Conservation (phyloP, 2,329 filamentous ascomycete species). For the Curvularia spicifera region DNA sequence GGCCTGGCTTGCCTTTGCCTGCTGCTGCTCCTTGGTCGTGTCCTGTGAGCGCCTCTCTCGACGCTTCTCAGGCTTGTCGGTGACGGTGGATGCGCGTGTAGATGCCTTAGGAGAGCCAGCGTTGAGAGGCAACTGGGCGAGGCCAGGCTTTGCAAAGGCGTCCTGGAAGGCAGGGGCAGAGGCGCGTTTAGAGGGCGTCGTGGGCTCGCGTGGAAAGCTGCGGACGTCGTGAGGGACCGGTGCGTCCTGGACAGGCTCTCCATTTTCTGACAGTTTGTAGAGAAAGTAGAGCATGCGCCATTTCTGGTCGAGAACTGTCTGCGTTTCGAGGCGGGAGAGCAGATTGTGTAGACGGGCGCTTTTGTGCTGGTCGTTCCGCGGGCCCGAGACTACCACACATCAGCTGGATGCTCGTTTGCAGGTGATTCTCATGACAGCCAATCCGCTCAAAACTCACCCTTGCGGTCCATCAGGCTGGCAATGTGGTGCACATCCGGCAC, state of each 20-base stretch:
- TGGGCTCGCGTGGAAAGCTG: constrained; percentile 30
- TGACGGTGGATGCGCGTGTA: constrained; percentile 23
- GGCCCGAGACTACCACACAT: constrained; percentile 66
- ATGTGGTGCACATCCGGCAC: constrained; percentile 86
- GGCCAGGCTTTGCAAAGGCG: constrained; percentile 56
- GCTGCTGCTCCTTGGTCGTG: constrained; percentile 35
- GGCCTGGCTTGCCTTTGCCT: constrained; percentile 18
- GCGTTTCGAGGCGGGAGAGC: constrained; percentile 85
- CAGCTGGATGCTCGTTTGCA: constrained; percentile 12
- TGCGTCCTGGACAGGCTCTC: constrained; percentile 15
- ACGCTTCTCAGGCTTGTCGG: constrained; percentile 36
- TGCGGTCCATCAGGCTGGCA: constrained; percentile 88
- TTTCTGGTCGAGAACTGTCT: constrained; percentile 92
- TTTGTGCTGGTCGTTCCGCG: constrained; percentile 73
- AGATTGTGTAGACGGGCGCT: constrained; percentile 84
- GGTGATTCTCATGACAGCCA: not conserved
- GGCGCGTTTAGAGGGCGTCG: constrained; percentile 37
- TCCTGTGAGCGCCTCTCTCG: constrained; percentile 37
- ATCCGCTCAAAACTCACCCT: constrained; percentile 52
- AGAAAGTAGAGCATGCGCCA: constrained; percentile 95
- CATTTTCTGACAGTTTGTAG: constrained; percentile 75
- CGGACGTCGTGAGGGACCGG: constrained; percentile 22
- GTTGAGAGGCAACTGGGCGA: constrained; percentile 49
- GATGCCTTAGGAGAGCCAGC: constrained; percentile 40
- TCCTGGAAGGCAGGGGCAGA: constrained; percentile 50